Conservation (phyloP, 257 asterid species). For the Solanum phureja region DNA sequence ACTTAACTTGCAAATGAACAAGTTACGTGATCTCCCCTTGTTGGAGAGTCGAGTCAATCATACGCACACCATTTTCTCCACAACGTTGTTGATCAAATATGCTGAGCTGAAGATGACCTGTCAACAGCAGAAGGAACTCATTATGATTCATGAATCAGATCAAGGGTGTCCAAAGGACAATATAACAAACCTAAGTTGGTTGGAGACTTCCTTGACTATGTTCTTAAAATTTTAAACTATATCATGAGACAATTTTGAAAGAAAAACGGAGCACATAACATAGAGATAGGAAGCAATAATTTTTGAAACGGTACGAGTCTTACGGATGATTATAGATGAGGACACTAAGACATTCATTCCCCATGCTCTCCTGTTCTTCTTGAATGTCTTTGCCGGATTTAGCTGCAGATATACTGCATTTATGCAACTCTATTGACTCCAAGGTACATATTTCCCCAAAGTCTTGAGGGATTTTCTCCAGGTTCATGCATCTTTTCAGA, state of each 20-base stretch:
- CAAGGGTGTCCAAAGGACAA: not conserved
- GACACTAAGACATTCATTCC: not conserved
- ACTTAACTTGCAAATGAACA: not conserved
- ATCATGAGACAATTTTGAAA: not conserved
- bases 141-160: not conserved
- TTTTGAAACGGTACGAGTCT: not conserved
- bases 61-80: not conserved
- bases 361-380: not conserved
- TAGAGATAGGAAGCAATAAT: not conserved
- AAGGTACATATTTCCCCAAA: not conserved
- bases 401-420: not conserved
- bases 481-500: not conserved
- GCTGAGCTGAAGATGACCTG: too few relatives aligned
- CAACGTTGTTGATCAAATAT: not conserved
- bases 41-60: not conserved
- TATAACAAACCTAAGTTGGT: not conserved
- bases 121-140: not conserved
- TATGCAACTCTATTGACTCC: not conserved
- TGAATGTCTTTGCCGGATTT: not conserved
- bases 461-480: not conserved
- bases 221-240: not conserved
- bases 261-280: not conserved
- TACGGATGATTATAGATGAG: not conserved
- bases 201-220: not conserved
- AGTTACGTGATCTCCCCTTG: not conserved